Evolutionary conservation across 257 asterid species (phyloP).

Genomic region (Salvia splendens): DNA sequence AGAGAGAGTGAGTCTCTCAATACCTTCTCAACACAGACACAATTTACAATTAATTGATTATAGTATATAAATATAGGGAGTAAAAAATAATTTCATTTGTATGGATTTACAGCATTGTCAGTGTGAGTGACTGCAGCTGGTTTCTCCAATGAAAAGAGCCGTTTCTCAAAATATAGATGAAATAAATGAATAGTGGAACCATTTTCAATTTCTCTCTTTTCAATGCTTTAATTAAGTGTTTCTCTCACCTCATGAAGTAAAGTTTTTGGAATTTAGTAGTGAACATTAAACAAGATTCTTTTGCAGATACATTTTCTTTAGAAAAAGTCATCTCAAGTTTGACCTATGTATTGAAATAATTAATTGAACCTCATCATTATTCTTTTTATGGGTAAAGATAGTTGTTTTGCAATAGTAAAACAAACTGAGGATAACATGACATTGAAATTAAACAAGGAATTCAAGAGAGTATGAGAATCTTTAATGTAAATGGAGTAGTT

Average conservation of each 20-base stretch:
- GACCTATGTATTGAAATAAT: not conserved
- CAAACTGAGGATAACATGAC: too few relatives aligned
- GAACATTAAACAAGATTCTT: conserved; percentile 15
- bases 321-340: not conserved
- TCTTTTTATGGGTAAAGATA: too few relatives aligned
- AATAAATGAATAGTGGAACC: too few relatives aligned
- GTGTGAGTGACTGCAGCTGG: conserved; percentile 15
- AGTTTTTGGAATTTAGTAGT: conserved; percentile 24
- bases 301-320: not conserved
- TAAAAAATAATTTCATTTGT: not conserved
- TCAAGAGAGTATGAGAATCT: not conserved
- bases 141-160: conserved; percentile 26
- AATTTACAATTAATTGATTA: not conserved
- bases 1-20: conserved; percentile 29
- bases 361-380: too few relatives aligned
- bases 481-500: not conserved
- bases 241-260: not conserved
- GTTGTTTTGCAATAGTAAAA: too few relatives aligned
- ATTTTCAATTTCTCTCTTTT: not conserved
- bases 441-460: not conserved
- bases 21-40: conserved; percentile 21
- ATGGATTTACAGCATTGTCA: conserved; percentile 4
- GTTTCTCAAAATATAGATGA: not conserved
- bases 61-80: not conserved
- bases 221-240: not conserved